Base-by-base conservation (phyloP, 768 basidiomycete species). In the Suillus fuscotomentosus region DNA sequence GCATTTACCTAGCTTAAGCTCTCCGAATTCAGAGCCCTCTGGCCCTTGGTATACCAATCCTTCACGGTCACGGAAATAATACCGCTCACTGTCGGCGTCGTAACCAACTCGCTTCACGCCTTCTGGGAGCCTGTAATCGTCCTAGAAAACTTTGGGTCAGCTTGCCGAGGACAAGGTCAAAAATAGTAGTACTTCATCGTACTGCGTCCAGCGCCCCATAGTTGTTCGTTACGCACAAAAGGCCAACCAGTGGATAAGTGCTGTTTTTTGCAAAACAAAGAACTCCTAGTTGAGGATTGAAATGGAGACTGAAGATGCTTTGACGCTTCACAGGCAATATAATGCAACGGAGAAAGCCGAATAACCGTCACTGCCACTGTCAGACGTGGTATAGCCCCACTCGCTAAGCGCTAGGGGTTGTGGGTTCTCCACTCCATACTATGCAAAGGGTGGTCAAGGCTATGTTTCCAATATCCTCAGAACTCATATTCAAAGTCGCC, bases 61-160 rank as follows among this genome's bases (percentile, higher is more conserved):
- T 55, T 81, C 82, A 3, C 63, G 63, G 73, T 86, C 86, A 31
- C 82, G 81, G 76, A 88, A 93, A 71, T 83, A 82, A 78, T 92
- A 92, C 56, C 82, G 78, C 57, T 84, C 83, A 2, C 82, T 81
- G 77, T 93, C 91, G 4, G 87, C 78, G 75, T 94, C 91, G 71
- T 92, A 93, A 13, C 90, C 91, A 63, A 90, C 84, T 41, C 91
- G 86, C 66, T 85, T 79, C 72, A 84, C 75, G 48, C 84, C 84
- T 60, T 80, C 80, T 1, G 84, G 84, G 60, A 85, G 80, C 66
- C 84, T 79, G 69, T 83, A 82, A n/a, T 78, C 77, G 64, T 85
- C 84, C 84, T 85, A 63, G 14, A 64, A 39, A 48, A 14, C 27
- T 31, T 17, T 11, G 24, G 34, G 68, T 53, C 20, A 60, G 22